Evolutionary conservation across 2,329 filamentous ascomycete species (phyloP).

Genomic region (Stemphylium lycopersici): DNA sequence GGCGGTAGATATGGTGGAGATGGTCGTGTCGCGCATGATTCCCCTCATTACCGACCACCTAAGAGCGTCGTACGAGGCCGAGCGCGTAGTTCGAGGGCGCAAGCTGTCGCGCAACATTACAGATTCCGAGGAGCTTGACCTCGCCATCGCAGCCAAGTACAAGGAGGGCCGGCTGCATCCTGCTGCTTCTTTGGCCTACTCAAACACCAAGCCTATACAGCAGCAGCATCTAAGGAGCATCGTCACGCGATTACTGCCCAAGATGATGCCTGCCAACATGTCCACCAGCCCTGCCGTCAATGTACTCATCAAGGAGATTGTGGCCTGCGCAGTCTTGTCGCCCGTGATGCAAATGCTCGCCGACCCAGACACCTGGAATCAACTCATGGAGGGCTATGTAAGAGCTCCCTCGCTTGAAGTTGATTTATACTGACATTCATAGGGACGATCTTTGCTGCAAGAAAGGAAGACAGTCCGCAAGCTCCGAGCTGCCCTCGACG

Average conservation of each 20-base stretch:
- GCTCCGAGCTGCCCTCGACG: slow-evolving; percentile 86
- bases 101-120: slow-evolving; percentile 89
- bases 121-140: slow-evolving; percentile 92
- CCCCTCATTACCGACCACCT: slow-evolving; percentile 89
- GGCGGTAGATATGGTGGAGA: slow-evolving; percentile 80
- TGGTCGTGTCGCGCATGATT: slow-evolving; percentile 80
- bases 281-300: slow-evolving; percentile 80
- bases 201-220: slow-evolving; percentile 82
- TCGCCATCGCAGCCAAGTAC: slow-evolving; percentile 95
- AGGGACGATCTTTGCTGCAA: slow-evolving; percentile 84
- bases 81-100: slow-evolving; percentile 82
- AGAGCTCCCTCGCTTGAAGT: slow-evolving; percentile 22
- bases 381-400: slow-evolving; percentile 85
- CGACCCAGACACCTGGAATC: slow-evolving; percentile 97
- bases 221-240: slow-evolving; percentile 85
- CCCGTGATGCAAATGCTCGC: slow-evolving; percentile 80
- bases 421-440: slow-evolving; percentile 17
- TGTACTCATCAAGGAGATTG: slow-evolving; percentile 83
- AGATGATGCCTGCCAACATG: slow-evolving; percentile 74
- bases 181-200: slow-evolving; percentile 80
- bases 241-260: slow-evolving; percentile 73
- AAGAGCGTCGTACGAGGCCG: slow-evolving; percentile 88
- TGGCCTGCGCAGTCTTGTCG: slow-evolving; percentile 88
- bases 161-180: slow-evolving; percentile 85
- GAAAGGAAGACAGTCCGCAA: slow-evolving; percentile 94